Percentiles rank a stretch among this genome's conserved stretches.
These are phyloP conservation scores for Yamadazyma kitorensis DNA, from an alignment of 805 yeast genomes.

Conservation along the genomic window DNA sequence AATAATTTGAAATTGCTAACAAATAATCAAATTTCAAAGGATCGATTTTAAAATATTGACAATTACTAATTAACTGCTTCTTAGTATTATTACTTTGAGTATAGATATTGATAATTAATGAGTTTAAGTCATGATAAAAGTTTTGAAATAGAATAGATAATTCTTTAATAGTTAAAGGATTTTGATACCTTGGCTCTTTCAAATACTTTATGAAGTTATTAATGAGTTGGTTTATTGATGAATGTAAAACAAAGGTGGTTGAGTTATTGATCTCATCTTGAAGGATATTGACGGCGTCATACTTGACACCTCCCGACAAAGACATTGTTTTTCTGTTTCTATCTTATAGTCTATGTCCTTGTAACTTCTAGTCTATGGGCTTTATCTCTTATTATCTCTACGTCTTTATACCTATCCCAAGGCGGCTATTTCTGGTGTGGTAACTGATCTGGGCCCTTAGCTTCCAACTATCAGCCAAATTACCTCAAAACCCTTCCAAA, in stretches of 20 bases:
- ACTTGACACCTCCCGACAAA: too few relatives aligned
- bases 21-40: slow-evolving; percentile 37
- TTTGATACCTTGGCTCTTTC: slow-evolving; percentile 42
- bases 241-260: slow-evolving; percentile 1
- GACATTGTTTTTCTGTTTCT: too few relatives aligned
- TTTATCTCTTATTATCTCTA: too few relatives aligned
- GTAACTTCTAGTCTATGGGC: too few relatives aligned
- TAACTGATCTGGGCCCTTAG: too few relatives aligned
- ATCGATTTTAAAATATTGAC: slow-evolving; percentile 25
- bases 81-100: slow-evolving; percentile 39
- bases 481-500: too few relatives aligned
- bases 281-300: not conserved
- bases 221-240: slow-evolving; percentile 6
- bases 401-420: too few relatives aligned
- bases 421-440: too few relatives aligned
- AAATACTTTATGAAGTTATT: slow-evolving; percentile 25
- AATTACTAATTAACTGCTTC: slow-evolving; percentile 33
- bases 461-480: too few relatives aligned
- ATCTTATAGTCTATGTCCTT: too few relatives aligned
- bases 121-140: slow-evolving; percentile 38
- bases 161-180: slow-evolving; percentile 36
- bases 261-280: not conserved
- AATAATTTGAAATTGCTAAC: slow-evolving; percentile 40
- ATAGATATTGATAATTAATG: slow-evolving; percentile 28
- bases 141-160: slow-evolving; percentile 29